Base-by-base conservation (phyloP, 2,329 filamentous ascomycete species). In the Leptoxyphium fumago region DNA sequence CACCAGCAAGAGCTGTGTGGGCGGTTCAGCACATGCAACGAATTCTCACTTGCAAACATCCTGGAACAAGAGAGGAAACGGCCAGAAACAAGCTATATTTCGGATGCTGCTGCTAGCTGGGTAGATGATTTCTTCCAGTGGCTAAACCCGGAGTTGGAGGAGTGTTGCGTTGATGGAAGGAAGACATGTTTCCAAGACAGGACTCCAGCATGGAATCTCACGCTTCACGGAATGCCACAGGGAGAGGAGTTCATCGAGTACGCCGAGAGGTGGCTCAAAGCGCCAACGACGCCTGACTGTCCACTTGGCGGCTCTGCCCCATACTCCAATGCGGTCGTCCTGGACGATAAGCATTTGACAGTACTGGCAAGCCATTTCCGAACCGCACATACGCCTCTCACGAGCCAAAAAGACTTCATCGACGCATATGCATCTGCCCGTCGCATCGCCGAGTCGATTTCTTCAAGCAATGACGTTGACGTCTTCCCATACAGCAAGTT, bases 401-500 rank as follows among this genome's bases (percentile, higher is more conserved):
- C 82, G 45, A 89, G 80, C 53, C 93, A 98, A 61, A 71, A 81
- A 9, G 89, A 96, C 60, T 96, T 96, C 54, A 98, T 98, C 64
- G 73, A 78, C 26, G 86, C 91, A 0, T 95, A 96, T 61, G 78
- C 82, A 5, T 78, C 89, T 1, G 91, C 91, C 2, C 83, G 89
- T 14, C 84, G 91, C 47, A 94, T 98, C 49, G 80, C 89, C 0
- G 67, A 78, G 10, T 81, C 83, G 26, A 80, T 98, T 42, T 80
- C 74, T 11, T 64, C 74, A 43, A 71, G 74, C 42, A 88, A 87
- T 4, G 75, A 79, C 5, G 77, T 84, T 17, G 80, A 91, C 18
- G 80, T 98, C 2, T 98, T 98, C 72, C 86, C 91, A 0, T 98
- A 98, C 68, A 93, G 85, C 53, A 81, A 95, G 48, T 94, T 94